Base-by-base conservation (phyloP, 805 yeast genomes). In the Suhomyces tanzawaensis region DNA sequence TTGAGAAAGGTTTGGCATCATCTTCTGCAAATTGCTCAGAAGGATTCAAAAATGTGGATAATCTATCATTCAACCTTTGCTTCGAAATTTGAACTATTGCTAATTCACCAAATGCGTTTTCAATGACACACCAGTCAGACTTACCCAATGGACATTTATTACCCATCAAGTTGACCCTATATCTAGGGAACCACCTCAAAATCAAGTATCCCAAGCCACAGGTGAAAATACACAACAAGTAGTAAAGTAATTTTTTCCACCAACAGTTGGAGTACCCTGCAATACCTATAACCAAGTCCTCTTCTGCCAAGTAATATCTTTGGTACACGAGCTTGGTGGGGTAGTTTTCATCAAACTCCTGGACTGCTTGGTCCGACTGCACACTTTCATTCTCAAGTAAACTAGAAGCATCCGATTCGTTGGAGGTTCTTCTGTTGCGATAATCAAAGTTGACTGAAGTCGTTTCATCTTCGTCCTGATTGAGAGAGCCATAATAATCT, bases 121-220 rank as follows among this genome's bases (percentile, higher is more conserved):
- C 99, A 17, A 93, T 73, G 13, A 89, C 95, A 12, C 90, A 84
- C 93, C 96, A 87, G 52, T 89, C 95, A 22, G 96, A 83, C 44
- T 75, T 74, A 1, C 88, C 96, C 44, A 93, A 66, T 0, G 95
- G 83, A 3, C 76, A 71, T 19, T 71, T 68, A 14, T 63, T 61
- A 4, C 95, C 96, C 69, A 76, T 72, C 45, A 86, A 61, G 38
- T 71, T 71, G 36, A 93, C 77, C 45, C 85, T 71, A 56, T 79
- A 79, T 32, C 80, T 69, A 0, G 98, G 98, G 32, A 87, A 56
- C 99, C 99, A 93, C 47, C 96, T 70, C 44, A 88, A 60, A 1
- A 85, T 41, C 29, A 93, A 62, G 50, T 81, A 91, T 1, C 81
- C 79, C 2, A 88, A 32, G 0, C 99, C 99, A 3, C 77, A 57